Evolutionary conservation across 257 asterid genomes (phyloP).

Genomic region (Fraxinus excelsior): DNA sequence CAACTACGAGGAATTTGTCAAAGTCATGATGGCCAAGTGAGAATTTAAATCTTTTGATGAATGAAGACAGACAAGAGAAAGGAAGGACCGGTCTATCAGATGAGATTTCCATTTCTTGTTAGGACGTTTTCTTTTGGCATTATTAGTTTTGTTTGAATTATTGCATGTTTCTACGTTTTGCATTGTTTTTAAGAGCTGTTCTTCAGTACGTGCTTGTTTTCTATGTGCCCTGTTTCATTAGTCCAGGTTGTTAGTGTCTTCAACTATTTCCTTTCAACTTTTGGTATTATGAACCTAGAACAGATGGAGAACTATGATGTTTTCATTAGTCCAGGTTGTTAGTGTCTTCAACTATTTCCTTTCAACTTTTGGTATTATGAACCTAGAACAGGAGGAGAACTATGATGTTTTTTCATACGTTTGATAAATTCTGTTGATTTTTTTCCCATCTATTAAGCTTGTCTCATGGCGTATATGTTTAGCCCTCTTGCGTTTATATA

Average conservation of each 20-base stretch:
- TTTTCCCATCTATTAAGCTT: not conserved
- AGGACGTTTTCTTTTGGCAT: not conserved
- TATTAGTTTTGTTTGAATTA: not conserved
- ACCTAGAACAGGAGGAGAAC: not conserved
- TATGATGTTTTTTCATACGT: not conserved
- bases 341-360: not conserved
- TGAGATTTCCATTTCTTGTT: not conserved
- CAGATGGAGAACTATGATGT: not conserved
- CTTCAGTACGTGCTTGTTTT: not conserved
- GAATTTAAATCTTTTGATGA: not conserved
- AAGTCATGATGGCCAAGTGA: slow-evolving; percentile 6
- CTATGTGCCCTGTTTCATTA: not conserved
- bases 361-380: not conserved
- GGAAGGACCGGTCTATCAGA: not conserved
- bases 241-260: not conserved
- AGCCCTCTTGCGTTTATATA: not conserved
- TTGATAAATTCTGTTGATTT: not conserved
- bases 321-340: not conserved
- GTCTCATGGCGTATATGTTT: not conserved
- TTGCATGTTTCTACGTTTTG: not conserved
- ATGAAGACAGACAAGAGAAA: not conserved
- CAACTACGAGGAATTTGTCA: slow-evolving; percentile 1
- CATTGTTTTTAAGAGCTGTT: not conserved
- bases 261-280: not conserved
- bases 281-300: not conserved